Conservation (phyloP, 176 grass and related monocot species). For the Triticum timopheevii region DNA sequence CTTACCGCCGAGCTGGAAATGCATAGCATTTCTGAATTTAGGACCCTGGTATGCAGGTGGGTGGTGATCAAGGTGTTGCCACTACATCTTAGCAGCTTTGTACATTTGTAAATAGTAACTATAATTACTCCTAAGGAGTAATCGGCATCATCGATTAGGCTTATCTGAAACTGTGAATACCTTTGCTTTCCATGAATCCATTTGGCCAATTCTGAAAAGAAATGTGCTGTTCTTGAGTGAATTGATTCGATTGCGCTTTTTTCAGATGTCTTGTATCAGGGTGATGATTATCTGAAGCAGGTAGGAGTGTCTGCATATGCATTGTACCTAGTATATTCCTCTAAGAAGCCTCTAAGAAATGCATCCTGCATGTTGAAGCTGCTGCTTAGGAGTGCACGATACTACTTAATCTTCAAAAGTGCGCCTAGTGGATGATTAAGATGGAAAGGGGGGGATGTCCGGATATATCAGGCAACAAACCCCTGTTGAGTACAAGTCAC, state of each 20-base stretch:
- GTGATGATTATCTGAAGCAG: neutral
- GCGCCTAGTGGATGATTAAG: neutral
- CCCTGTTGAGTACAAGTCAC: neutral
- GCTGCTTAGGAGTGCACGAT: constrained; percentile 11
- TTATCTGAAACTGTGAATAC: neutral
- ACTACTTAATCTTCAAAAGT: neutral
- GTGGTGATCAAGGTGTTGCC: neutral
- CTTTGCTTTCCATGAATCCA: neutral
- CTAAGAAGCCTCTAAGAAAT: neutral
- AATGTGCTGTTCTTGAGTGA: neutral
- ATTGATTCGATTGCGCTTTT: neutral
- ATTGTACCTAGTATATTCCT: neutral
- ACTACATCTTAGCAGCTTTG: constrained; percentile 6
- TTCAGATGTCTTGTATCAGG: neutral
- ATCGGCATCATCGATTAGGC: neutral
- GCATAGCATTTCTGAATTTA: neutral
- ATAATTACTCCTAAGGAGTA: neutral
- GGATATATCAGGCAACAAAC: neutral
- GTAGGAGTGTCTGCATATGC: neutral
- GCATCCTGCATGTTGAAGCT: constrained; percentile 18
- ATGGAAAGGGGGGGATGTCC: neutral
- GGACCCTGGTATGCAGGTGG: neutral
- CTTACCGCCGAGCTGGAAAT: too few species aligned
- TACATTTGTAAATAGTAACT: constrained; percentile 35
- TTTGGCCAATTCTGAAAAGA: neutral